phyloP scores from a whole-genome alignment of 2,329 filamentous ascomycete genomes.

The Ceratocystis harringtonii region DNA sequence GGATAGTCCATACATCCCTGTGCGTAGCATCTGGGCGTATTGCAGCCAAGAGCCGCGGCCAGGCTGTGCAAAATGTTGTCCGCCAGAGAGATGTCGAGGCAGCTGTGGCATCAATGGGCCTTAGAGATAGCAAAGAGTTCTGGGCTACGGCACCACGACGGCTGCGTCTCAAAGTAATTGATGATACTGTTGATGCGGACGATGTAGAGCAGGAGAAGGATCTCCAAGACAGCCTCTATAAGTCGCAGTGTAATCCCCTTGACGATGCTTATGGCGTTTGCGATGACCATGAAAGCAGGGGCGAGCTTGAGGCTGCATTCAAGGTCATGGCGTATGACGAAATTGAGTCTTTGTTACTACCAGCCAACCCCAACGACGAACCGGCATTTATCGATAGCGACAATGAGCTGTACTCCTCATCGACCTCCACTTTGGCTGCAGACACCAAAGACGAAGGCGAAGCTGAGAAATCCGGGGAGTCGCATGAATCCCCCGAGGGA shows the following conservation, averaged over 20 bases:
- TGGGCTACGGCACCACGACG: conserved; percentile 37
- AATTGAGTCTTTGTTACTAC: conserved; percentile 28
- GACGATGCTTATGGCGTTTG: background rate
- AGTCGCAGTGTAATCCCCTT: conserved; percentile 20
- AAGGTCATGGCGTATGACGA: conserved; percentile 30
- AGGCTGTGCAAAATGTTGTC: conserved; percentile 21
- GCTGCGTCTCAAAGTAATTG: conserved; percentile 34
- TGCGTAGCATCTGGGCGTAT: conserved; percentile 58
- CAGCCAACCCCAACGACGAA: background rate
- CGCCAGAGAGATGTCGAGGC: conserved; percentile 32
- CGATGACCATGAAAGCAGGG: background rate
- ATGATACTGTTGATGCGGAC: conserved; percentile 22
- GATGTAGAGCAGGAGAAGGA: conserved; percentile 18
- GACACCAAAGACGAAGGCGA: background rate
- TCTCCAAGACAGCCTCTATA: conserved; percentile 7
- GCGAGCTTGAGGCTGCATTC: conserved; percentile 17
- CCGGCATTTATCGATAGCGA: background rate
- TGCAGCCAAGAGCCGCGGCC: conserved; percentile 31
- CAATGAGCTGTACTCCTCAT: background rate
- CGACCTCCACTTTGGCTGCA: background rate
- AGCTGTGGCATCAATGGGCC: conserved; percentile 31
- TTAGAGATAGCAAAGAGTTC: conserved; percentile 26
- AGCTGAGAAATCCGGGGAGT: background rate
- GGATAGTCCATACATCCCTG: conserved; percentile 53
- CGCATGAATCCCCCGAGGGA: background rate